These are phyloP conservation scores for Sporothrix phasma DNA, from an alignment of 2,329 filamentous ascomycete species.

Conservation along the genomic window DNA sequence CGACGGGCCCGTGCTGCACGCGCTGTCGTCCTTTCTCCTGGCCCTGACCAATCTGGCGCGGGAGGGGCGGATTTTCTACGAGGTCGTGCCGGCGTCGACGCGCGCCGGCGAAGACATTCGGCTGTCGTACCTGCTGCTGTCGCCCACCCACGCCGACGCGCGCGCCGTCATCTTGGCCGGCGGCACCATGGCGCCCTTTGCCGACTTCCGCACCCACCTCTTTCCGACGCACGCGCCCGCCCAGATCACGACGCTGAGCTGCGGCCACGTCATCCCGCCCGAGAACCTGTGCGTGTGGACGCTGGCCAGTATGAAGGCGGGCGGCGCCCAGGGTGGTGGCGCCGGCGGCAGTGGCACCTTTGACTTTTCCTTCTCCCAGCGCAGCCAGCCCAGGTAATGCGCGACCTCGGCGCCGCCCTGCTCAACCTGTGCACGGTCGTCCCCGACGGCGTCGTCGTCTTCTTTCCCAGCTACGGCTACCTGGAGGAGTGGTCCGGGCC, in stretches of 20 bases:
- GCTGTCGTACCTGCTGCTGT: conserved; percentile 78
- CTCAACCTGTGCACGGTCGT: conserved; percentile 62
- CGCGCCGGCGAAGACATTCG: conserved; percentile 37
- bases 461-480: conserved; percentile 93
- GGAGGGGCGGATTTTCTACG: conserved; percentile 57
- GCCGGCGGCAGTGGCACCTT: conserved; percentile 36
- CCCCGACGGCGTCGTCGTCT: conserved; percentile 83
- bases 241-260: conserved; percentile 73
- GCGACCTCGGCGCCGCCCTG: conserved; percentile 64
- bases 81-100: conserved; percentile 30
- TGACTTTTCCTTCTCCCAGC: conserved; percentile 79
- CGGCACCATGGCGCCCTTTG: conserved; percentile 95
- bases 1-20: conserved; percentile 43
- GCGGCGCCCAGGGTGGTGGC: neutral
- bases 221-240: conserved; percentile 60
- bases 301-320: conserved; percentile 37
- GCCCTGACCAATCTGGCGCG: conserved; percentile 78
- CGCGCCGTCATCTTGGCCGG: conserved; percentile 84
- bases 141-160: conserved; percentile 77
- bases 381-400: conserved; percentile 61
- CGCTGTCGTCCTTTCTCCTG: conserved; percentile 54
- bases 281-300: conserved; percentile 73
- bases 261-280: conserved; percentile 83
- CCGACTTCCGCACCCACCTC: conserved; percentile 77
- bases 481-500: conserved; percentile 59